Evolutionary conservation across 768 basidiomycete species (phyloP).

Genomic region (Lactarius vividus): DNA sequence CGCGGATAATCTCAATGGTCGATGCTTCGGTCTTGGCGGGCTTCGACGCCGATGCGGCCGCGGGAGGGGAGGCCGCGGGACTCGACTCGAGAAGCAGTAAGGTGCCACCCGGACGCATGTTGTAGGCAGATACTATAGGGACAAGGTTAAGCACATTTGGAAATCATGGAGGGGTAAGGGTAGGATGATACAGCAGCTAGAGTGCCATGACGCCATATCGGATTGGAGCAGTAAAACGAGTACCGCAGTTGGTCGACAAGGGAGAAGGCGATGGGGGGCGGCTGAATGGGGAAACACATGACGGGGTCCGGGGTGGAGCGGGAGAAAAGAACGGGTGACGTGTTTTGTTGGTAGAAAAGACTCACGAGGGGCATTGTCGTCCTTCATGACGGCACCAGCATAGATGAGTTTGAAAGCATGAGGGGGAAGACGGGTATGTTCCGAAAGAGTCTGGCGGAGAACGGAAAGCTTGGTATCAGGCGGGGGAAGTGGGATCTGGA

Average conservation of each 20-base stretch:
- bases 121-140: slow-evolving; percentile 66
- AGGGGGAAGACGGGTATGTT: slow-evolving; percentile 68
- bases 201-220: slow-evolving; percentile 20
- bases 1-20: slow-evolving; percentile 51
- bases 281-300: slow-evolving; percentile 16
- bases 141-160: slow-evolving; percentile 24
- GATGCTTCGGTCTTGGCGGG: slow-evolving; percentile 46
- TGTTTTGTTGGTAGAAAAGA: slow-evolving; percentile 28
- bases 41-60: slow-evolving; percentile 31
- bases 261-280: neutral
- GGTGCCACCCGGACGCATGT: slow-evolving; percentile 62
- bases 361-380: slow-evolving; percentile 64
- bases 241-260: slow-evolving; percentile 3
- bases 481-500: slow-evolving; percentile 55
- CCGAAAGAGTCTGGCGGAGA: slow-evolving; percentile 61
- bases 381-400: slow-evolving; percentile 88
- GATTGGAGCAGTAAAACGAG: neutral
- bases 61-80: slow-evolving; percentile 31
- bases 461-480: slow-evolving; percentile 55
- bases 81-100: slow-evolving; percentile 57
- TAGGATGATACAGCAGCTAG: neutral
- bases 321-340: slow-evolving; percentile 5
- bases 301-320: slow-evolving; percentile 25
- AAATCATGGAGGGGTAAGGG: slow-evolving; percentile 23
- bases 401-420: slow-evolving; percentile 83